Conservation (phyloP, 345 rosid species). For the Pseudoturritis turrita region DNA sequence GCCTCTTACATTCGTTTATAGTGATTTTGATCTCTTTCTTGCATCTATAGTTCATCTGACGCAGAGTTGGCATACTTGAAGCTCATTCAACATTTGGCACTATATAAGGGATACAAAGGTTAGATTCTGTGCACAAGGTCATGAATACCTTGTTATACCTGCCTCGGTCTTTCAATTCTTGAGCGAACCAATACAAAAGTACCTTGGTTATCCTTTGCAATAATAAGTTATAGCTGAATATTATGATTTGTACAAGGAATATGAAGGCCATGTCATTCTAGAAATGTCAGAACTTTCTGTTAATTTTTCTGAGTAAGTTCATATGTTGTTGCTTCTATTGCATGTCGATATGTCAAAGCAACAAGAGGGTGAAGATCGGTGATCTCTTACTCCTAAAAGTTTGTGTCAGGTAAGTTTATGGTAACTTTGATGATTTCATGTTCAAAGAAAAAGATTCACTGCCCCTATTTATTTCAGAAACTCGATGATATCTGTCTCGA, state of each 20-base stretch:
- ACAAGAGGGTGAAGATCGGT: slow-evolving; percentile 27
- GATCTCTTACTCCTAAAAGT: slow-evolving; percentile 31
- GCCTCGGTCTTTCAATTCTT: not conserved
- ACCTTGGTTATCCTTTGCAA: not conserved
- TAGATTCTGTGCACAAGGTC: slow-evolving; percentile 28
- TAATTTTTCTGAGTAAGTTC: not conserved
- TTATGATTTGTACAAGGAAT: slow-evolving; percentile 1
- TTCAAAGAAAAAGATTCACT: not conserved
- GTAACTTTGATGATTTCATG: not conserved
- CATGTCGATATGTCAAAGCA: slow-evolving; percentile 3
- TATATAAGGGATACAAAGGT: slow-evolving; percentile 90
- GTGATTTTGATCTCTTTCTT: slow-evolving; percentile 6
- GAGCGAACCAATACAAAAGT: slow-evolving; percentile 5
- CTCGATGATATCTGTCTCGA: slow-evolving; percentile 49
- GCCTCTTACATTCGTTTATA: not conserved
- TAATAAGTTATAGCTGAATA: not conserved
- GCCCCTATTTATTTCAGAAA: slow-evolving; percentile 39
- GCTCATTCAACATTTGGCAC: slow-evolving; percentile 87
- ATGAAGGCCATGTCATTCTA: not conserved
- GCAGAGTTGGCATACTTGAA: slow-evolving; percentile 82
- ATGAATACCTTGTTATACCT: not conserved
- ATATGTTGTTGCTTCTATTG: not conserved
- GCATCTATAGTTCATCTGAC: slow-evolving; percentile 65
- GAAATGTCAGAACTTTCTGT: not conserved
- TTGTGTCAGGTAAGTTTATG: slow-evolving; percentile 52